phyloP scores from a whole-genome alignment of 495 filamentous ascomycete genomes.

The Xylaria acuta region DNA sequence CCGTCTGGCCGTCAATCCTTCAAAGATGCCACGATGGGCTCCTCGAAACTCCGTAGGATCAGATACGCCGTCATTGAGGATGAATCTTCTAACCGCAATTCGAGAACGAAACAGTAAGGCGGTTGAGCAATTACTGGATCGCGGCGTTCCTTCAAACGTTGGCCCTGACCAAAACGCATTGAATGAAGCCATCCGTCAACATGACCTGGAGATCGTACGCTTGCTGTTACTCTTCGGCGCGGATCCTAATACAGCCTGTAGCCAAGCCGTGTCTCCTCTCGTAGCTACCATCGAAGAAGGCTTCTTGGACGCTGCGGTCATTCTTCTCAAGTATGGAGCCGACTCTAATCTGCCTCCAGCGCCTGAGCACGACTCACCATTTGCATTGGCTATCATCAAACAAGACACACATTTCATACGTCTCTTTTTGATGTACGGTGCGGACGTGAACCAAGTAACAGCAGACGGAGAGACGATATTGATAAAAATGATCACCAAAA shows the following conservation, averaged over 20 bases:
- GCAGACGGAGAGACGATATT: slow-evolving; percentile 54
- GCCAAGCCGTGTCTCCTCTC: slow-evolving; percentile 50
- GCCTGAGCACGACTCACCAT: slow-evolving; percentile 48
- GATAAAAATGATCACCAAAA: slow-evolving; percentile 55
- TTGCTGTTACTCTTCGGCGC: slow-evolving; percentile 57
- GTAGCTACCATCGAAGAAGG: slow-evolving; percentile 50
- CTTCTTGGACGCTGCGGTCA: slow-evolving; percentile 50
- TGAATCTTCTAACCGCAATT: slow-evolving; percentile 44
- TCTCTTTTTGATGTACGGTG: slow-evolving; percentile 56
- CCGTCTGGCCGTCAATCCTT: slow-evolving; percentile 42
- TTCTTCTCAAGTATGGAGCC: slow-evolving; percentile 59
- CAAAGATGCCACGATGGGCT: slow-evolving; percentile 46
- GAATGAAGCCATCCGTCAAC: slow-evolving; percentile 49
- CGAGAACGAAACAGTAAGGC: slow-evolving; percentile 52
- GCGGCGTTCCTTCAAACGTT: slow-evolving; percentile 55
- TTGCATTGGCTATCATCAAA: slow-evolving; percentile 44
- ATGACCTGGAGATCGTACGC: slow-evolving; percentile 54
- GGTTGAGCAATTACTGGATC: slow-evolving; percentile 59
- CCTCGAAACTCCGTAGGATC: slow-evolving; percentile 44
- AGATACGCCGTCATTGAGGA: slow-evolving; percentile 41
- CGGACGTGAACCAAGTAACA: slow-evolving; percentile 49
- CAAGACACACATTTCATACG: slow-evolving; percentile 52
- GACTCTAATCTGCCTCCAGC: slow-evolving; percentile 54
- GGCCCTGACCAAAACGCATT: slow-evolving; percentile 46
- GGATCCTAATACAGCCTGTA: slow-evolving; percentile 52